Percentiles rank a stretch among this genome's conserved stretches.
Evolutionary conservation across 164 flowering plant species (phyloP).

Genomic region (Berberis vulgaris): DNA sequence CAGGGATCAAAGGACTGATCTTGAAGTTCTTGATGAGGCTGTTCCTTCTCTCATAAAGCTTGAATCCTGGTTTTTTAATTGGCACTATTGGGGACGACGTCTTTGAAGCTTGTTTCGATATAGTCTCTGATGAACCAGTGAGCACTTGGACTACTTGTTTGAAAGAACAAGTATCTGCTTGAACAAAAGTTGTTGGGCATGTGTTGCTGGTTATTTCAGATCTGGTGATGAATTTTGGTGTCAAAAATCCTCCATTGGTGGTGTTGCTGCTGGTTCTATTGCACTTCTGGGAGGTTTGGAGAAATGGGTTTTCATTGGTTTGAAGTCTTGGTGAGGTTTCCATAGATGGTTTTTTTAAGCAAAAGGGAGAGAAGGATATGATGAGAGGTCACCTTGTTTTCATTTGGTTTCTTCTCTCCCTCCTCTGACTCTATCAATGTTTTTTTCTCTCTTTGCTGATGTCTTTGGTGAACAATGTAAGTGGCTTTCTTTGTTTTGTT

Average conservation of each 20-base stretch:
- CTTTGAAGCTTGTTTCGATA: slow-evolving; percentile 14
- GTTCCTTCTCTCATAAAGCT: slow-evolving; percentile 76
- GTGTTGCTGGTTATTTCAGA: slow-evolving; percentile 38
- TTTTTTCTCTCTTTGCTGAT: too few relatives aligned
- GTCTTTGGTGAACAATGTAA: too few relatives aligned
- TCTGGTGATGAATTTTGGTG: slow-evolving; percentile 51
- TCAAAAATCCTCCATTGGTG: slow-evolving; percentile 15
- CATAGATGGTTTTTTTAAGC: slow-evolving; percentile 21
- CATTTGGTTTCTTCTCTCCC: too few relatives aligned
- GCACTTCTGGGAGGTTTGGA: slow-evolving; percentile 17
- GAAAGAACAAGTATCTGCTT: slow-evolving; percentile 76
- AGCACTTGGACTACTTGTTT: slow-evolving; percentile 93
- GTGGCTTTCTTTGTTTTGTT: too few relatives aligned
- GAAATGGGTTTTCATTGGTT: slow-evolving; percentile 37
- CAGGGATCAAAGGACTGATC: slow-evolving; percentile 48
- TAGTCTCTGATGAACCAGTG: slow-evolving; percentile 56
- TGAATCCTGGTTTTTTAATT: slow-evolving; percentile 43
- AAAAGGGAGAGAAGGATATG: slow-evolving; percentile 3
- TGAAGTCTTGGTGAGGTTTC: slow-evolving; percentile 24
- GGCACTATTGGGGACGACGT: slow-evolving; percentile 4
- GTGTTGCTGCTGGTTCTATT: slow-evolving; percentile 5
- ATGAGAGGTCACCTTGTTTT: background rate
- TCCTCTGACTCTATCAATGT: too few relatives aligned
- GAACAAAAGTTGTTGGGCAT: slow-evolving; percentile 83
- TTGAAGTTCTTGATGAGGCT: slow-evolving; percentile 50